Evolutionary conservation across 2,329 filamentous ascomycete species (phyloP).

Genomic region (Penicillium capsulatum): DNA sequence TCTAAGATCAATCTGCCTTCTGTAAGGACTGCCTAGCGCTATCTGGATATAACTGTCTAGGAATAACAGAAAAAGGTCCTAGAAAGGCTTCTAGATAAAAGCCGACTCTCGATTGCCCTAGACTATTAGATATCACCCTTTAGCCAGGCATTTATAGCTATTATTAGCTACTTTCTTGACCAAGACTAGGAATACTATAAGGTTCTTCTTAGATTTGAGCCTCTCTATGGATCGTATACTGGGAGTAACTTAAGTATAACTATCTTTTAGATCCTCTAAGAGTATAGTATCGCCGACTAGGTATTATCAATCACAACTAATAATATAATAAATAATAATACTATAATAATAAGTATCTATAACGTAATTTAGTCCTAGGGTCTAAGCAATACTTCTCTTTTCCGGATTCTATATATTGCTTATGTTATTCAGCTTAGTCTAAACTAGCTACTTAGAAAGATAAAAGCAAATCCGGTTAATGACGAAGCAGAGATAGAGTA

Average conservation of each 20-base stretch:
- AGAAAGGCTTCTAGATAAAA: too few relatives aligned
- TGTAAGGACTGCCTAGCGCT: too few relatives aligned
- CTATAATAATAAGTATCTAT: conserved; percentile 2
- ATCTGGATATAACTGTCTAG: too few relatives aligned
- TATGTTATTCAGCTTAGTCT: conserved; percentile 8
- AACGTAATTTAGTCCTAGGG: not conserved
- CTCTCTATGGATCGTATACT: too few relatives aligned
- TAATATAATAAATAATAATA: conserved; percentile 5
- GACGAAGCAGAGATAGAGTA: conserved; percentile 1
- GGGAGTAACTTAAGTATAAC: too few relatives aligned
- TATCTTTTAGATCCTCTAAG: too few relatives aligned
- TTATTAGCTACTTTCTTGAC: conserved; percentile 3
- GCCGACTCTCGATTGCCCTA: conserved; percentile 1
- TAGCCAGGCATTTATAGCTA: conserved; percentile 5
- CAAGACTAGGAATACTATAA: too few relatives aligned
- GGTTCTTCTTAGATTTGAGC: too few relatives aligned
- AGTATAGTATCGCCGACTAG: too few relatives aligned
- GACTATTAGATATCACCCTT: conserved; percentile 4
- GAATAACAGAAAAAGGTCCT: too few relatives aligned
- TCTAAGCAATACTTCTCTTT: not conserved
- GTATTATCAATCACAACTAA: conserved; percentile 5
- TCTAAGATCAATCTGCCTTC: too few relatives aligned
- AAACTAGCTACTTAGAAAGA: conserved; percentile 8
- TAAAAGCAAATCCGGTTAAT: conserved; percentile 4
- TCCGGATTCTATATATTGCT: conserved; percentile 2